Percentiles rank a stretch among this genome's conserved stretches.
phyloP scores from a whole-genome alignment of 2,329 filamentous ascomycete genomes.

The Akanthomyces uredinophilus region DNA sequence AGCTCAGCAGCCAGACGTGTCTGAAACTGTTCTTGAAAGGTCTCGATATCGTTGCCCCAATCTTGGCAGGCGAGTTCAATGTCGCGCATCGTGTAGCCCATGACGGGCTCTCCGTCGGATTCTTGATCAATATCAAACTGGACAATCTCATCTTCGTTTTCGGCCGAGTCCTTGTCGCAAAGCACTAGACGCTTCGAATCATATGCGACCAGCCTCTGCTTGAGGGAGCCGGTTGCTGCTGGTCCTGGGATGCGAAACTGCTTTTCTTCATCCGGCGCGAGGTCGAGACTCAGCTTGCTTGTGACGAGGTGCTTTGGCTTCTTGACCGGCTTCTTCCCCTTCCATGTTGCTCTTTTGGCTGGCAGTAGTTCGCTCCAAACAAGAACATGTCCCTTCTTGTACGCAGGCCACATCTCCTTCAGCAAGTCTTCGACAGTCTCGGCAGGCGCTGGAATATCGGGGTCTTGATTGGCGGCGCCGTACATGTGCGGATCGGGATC shows the following conservation, averaged over 20 bases:
- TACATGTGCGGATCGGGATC: slow-evolving; percentile 40
- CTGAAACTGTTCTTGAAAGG: slow-evolving; percentile 37
- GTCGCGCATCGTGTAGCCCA: slow-evolving; percentile 72
- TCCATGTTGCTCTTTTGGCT: slow-evolving; percentile 70
- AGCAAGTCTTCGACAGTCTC: slow-evolving; percentile 72
- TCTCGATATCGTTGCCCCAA: slow-evolving; percentile 64
- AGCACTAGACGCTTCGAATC: slow-evolving; percentile 45
- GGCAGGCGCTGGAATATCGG: slow-evolving; percentile 61
- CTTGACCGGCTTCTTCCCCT: slow-evolving; percentile 73
- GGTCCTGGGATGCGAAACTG: slow-evolving; percentile 71
- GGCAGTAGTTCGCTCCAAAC: slow-evolving; percentile 80
- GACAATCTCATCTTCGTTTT: slow-evolving; percentile 30
- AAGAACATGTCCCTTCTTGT: slow-evolving; percentile 68
- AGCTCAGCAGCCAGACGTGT: slow-evolving; percentile 27
- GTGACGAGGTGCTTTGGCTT: slow-evolving; percentile 77
- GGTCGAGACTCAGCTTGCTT: slow-evolving; percentile 81
- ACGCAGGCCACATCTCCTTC: slow-evolving; percentile 75
- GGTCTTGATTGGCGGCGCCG: slow-evolving; percentile 51
- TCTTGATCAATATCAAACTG: slow-evolving; percentile 46
- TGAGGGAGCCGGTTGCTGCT: slow-evolving; percentile 44
- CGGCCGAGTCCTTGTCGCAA: slow-evolving; percentile 35
- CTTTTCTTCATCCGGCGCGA: slow-evolving; percentile 82
- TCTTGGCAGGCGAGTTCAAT: slow-evolving; percentile 82
- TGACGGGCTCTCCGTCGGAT: slow-evolving; percentile 60
- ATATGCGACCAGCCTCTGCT: slow-evolving; percentile 50